Base-by-base conservation (phyloP, 140 eudicot genomes). In the Erigeron philadelphicus region DNA sequence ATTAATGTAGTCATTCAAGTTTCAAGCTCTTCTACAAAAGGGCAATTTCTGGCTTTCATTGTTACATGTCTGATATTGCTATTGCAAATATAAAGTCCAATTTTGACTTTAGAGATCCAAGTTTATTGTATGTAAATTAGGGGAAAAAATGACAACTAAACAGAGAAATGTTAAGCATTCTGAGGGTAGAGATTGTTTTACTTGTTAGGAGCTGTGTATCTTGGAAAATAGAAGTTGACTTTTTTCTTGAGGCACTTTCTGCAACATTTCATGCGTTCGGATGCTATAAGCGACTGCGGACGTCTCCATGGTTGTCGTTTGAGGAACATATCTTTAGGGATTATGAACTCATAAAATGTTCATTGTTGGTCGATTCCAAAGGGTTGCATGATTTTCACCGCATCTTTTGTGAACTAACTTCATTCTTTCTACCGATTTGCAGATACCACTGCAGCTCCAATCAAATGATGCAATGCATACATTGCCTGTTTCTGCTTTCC, bases 371-470 rank as follows among this genome's bases (percentile, higher is more conserved):
- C 77, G 19, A 57, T 74, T 80, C 88, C 69, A 48, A 66, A 43
- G 35, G 53, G 76, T 73, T 48, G 73, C 54, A 38, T 38, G 74
- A 12, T 79, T 72, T 72, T 84, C 88, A 8, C 88, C 85, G 64
- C 88, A 84, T 69, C 70, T 70, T 43, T 67, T 74, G 35, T 84
- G 88, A 67, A 84, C 88, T 52, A 74, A 79, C 75, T 67, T 84
- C 7, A 84, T 80, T 73, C 85, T 80, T 45, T 80, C 85, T 13
- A 75, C 88, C 10, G 88, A 80, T 74, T 68, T 80, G 81, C 88
- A 84, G 40, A 84, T 84, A n/a, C 88, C 88, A 67, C 88, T 84
- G 75, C 88, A 84, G 50, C 76, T 80, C 88, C 88, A 84, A 19
- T 84, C 88, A 40, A 80, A 84, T 13, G 88, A 80, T 40, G 88